phyloP scores from a whole-genome alignment of 176 grass and related monocot genomes.

The Olyra latifolia region DNA sequence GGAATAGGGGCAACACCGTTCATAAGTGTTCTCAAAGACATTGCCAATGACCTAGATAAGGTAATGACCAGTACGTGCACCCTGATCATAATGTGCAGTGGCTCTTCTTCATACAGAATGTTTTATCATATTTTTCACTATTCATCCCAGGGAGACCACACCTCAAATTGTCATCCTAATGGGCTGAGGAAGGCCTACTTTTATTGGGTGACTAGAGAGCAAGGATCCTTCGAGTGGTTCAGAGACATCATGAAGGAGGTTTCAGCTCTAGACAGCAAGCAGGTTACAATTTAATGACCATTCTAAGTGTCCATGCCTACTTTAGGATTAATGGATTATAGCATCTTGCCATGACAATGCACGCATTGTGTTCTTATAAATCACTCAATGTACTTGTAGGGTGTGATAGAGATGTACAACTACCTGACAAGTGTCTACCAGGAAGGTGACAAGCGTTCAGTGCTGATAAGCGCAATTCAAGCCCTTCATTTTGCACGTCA shows the following conservation, averaged over 20 bases:
- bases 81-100: background rate
- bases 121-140: background rate
- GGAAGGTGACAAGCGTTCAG: slow-evolving; percentile 73
- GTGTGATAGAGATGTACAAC: slow-evolving; percentile 81
- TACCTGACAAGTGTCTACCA: slow-evolving; percentile 63
- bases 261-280: slow-evolving; percentile 47
- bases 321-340: too few relatives aligned
- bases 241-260: slow-evolving; percentile 78
- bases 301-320: background rate
- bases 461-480: slow-evolving; percentile 62
- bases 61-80: slow-evolving; percentile 9
- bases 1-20: slow-evolving; percentile 65
- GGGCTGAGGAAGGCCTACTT: slow-evolving; percentile 61
- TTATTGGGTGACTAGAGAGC: slow-evolving; percentile 80
- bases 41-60: slow-evolving; percentile 49
- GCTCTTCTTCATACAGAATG: background rate
- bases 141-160: slow-evolving; percentile 23
- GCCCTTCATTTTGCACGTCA: slow-evolving; percentile 75
- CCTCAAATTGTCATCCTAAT: background rate
- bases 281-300: slow-evolving; percentile 32
- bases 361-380: background rate
- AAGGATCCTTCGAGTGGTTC: slow-evolving; percentile 81
- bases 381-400: slow-evolving; percentile 18
- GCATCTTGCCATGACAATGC: background rate
- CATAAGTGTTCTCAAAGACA: slow-evolving; percentile 79